A percentile compares a stretch with the other conserved stretches of the same genome.
These are phyloP conservation scores for Trebouxiophyceae sp. DNA, from an alignment of 163 green algal species.

Conservation along the genomic window DNA sequence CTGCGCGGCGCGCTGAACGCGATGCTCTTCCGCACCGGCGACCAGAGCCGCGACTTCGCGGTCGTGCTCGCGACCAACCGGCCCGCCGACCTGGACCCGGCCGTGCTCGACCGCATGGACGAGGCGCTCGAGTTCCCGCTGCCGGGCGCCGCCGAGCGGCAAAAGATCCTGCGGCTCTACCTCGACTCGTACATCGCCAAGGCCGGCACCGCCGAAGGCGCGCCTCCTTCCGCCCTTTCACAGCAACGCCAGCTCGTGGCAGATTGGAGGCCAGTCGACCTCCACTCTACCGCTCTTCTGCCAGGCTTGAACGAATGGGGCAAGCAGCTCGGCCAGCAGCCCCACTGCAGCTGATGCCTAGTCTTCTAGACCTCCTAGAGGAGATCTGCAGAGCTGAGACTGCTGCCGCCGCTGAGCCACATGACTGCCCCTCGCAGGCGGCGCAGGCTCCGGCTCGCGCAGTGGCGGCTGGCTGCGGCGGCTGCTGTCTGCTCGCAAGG, in stretches of 20 bases:
- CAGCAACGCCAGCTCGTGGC: too few relatives aligned
- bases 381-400: not conserved
- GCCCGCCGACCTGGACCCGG: constrained; percentile 89
- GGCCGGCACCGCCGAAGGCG: constrained; percentile 57
- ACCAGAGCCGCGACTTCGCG: constrained; percentile 84
- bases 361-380: not conserved
- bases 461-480: constrained; percentile 21
- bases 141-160: constrained; percentile 62
- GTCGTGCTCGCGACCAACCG: constrained; percentile 97
- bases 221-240: not conserved
- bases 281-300: too few relatives aligned
- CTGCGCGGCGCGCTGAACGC: constrained; percentile 93
- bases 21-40: constrained; percentile 91
- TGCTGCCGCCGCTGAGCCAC: not conserved
- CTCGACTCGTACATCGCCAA: constrained; percentile 70
- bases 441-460: constrained; percentile 8
- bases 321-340: too few relatives aligned
- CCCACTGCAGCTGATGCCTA: too few relatives aligned
- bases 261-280: not conserved
- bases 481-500: constrained; percentile 40
- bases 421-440: not conserved
- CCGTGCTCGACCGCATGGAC: constrained; percentile 95
- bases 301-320: too few relatives aligned
- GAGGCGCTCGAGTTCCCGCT: constrained; percentile 74
- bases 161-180: constrained; percentile 75